Evolutionary conservation across 306 rosid species (phyloP), one percentile per base, ranked within the genome.

Genomic region (Albizia julibrissin): DNA sequence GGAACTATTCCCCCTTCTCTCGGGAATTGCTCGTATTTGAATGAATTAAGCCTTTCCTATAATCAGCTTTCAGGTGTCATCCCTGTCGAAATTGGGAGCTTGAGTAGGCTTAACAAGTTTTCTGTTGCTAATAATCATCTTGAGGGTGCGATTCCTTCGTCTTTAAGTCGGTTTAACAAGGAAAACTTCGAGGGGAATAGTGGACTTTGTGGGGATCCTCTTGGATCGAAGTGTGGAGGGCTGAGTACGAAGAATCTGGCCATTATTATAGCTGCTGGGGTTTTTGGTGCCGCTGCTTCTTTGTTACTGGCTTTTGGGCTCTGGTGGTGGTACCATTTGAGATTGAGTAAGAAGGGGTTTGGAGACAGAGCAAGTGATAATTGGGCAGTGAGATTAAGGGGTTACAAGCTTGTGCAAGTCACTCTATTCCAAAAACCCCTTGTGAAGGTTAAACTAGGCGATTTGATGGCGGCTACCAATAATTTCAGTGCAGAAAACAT

Each of bases 261-360:
- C 22, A 92, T 95, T 69, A 95, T 93, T 40, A 83, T 95, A 37
- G 96, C 99, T 62, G 98, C 98, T 14, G 98, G 98, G 43, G 97
- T 95, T 31, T 92, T 95, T 79, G 98, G 99, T 29, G 99, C 99
- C 6, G 97, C 98, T 26, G 94, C 88, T 70, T 91, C 97, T 4
- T 82, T 95, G 89, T 67, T 95, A 27, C 47, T 91, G 74, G 94
- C 92, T 78, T 85, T 93, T 81, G 99, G 99, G 72, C 22, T 95
- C 31, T 95, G 97, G 98, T 95, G 98, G 98, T 93, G 97, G 97
- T 92, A 86, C 67, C 96, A 92, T 81, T 72, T 91, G 85, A 91
- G 94, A 83, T 43, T 79, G 82, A 78, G 84, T 58, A 84, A 76
- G 83, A 92, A 72, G 77, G 91, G 94, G 11, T 84, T 58, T 84